These are phyloP conservation scores for Nematocida minor DNA, from an alignment of 371 early-diverging fungal species.

Conservation along the genomic window DNA sequence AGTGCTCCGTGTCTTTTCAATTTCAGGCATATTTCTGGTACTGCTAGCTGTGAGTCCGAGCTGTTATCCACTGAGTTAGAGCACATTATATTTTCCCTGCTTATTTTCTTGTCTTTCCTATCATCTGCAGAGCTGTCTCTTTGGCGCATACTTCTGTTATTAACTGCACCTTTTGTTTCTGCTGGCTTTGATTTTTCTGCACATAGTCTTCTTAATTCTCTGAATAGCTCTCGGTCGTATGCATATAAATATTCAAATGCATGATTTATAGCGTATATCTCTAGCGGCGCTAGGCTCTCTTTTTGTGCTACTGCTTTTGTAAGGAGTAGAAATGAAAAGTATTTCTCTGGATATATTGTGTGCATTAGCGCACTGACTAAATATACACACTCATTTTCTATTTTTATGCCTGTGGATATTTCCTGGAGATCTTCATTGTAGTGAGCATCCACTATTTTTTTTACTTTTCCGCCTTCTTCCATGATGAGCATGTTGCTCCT, in stretches of 20 bases:
- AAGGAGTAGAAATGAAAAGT: constrained; percentile 4
- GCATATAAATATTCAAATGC: constrained; percentile 23
- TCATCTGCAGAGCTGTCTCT: too few relatives aligned
- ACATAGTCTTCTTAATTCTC: not conserved
- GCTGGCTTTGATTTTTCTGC: not conserved
- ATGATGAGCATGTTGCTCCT: not conserved
- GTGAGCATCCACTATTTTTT: not conserved
- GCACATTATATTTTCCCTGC: too few relatives aligned
- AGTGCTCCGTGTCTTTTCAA: constrained; percentile 1
- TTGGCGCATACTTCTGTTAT: too few relatives aligned
- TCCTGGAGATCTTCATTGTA: not conserved
- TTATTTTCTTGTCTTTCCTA: too few relatives aligned
- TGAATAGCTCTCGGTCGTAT: not conserved
- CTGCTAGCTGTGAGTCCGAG: not conserved
- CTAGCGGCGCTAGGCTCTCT: not conserved
- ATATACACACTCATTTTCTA: not conserved
- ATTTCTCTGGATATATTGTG: constrained; percentile 40
- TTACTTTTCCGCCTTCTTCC: not conserved
- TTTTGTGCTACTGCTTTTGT: not conserved
- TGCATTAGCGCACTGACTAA: not conserved
- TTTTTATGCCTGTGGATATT: not conserved
- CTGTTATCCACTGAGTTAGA: not conserved
- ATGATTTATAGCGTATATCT: not conserved
- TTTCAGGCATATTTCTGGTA: not conserved
- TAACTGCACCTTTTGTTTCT: too few relatives aligned